phyloP scores from a whole-genome alignment of 805 yeast species.

The Hanseniaspora valbyensis region DNA sequence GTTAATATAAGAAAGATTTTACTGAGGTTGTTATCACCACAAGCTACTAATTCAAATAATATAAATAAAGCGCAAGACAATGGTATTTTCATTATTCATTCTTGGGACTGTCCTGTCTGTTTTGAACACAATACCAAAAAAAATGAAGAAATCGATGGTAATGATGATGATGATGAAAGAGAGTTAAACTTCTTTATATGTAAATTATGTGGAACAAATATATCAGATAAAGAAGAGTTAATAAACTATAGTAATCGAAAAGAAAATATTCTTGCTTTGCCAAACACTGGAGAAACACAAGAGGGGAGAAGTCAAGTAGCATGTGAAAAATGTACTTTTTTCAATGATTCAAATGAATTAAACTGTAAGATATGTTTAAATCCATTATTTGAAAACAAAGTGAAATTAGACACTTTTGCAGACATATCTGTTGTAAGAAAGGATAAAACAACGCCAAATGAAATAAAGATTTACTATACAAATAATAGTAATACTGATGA shows the following conservation, averaged over 20 bases:
- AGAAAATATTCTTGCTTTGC: background rate
- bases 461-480: background rate
- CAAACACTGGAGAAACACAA: too few species aligned
- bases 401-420: background rate
- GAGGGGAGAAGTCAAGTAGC: too few species aligned
- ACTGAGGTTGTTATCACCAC: too few species aligned
- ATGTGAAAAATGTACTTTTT: slow-evolving; percentile 5
- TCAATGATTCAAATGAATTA: background rate
- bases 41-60: background rate
- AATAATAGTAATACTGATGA: too few species aligned
- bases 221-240: background rate
- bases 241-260: background rate
- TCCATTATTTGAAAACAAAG: background rate
- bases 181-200: background rate
- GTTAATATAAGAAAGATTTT: too few species aligned
- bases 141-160: background rate
- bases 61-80: too few species aligned
- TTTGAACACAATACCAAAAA: background rate
- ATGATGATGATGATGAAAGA: too few species aligned
- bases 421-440: background rate
- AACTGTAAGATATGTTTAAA: slow-evolving; percentile 1
- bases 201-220: background rate
- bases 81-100: too few species aligned
- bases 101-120: background rate
- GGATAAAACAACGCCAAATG: background rate